phyloP scores from a whole-genome alignment of 306 rosid species.

The cucumber (Cucumis sativus) region Cucumber_9930_V3 NC_026659.2:28277501-28278000 shows the following conservation, averaged over 20 bases:
- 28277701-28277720: slow-evolving; percentile 59
- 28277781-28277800: neutral
- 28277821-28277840: neutral
- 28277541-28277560: slow-evolving; percentile 3
- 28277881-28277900: neutral
- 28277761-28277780: slow-evolving; percentile 11
- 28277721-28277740: slow-evolving; percentile 69
- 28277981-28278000: neutral
- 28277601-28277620: slow-evolving; percentile 50
- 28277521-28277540: neutral
- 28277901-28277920: neutral
- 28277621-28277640: slow-evolving; percentile 66
- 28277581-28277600: slow-evolving; percentile 59
- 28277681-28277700: slow-evolving; percentile 59
- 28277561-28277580: slow-evolving; percentile 34
- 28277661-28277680: slow-evolving; percentile 71
- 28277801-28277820: neutral
- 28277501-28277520: neutral
- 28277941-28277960: neutral
- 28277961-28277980: neutral
- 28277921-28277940: neutral
- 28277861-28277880: neutral
- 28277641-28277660: slow-evolving; percentile 54
- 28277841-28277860: neutral
- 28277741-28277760: slow-evolving; percentile 36